These are phyloP conservation scores for Echinosophora koreensis DNA, from an alignment of 306 rosid species.

Conservation along the genomic window DNA sequence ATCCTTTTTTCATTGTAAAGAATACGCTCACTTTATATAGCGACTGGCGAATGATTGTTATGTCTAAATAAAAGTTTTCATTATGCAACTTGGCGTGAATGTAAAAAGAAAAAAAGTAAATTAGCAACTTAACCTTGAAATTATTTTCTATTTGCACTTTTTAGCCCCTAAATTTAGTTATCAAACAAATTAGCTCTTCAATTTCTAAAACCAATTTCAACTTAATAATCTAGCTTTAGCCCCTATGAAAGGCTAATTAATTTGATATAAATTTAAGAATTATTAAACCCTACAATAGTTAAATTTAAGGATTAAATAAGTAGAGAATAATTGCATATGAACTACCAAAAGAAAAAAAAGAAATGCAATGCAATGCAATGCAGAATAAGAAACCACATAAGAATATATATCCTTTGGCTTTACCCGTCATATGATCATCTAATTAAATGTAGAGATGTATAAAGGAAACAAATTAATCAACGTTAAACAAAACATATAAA, in stretches of 20 bases:
- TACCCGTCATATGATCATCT: too few relatives aligned
- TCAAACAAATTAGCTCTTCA: background rate
- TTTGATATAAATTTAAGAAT: too few relatives aligned
- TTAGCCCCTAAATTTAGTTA: too few relatives aligned
- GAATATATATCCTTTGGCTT: too few relatives aligned
- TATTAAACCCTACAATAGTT: too few relatives aligned
- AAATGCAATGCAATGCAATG: too few relatives aligned
- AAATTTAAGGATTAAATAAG: background rate
- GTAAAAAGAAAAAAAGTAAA: background rate
- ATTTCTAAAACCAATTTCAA: background rate
- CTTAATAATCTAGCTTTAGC: too few relatives aligned
- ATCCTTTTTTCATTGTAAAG: background rate
- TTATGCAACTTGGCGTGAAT: background rate
- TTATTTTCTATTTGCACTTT: too few relatives aligned
- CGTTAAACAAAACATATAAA: background rate
- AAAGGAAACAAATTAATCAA: background rate
- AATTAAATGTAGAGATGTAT: too few relatives aligned
- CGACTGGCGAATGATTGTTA: background rate
- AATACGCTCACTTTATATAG: conserved; percentile 3
- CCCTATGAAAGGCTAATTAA: too few relatives aligned
- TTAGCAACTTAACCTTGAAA: too few relatives aligned
- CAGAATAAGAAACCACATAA: too few relatives aligned
- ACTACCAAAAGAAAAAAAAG: background rate
- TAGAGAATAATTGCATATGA: background rate
- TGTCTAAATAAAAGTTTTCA: conserved; percentile 4